Conservation (phyloP, 1,284 basidiomycete genomes). For the Sporisorium graminicola region DNA sequence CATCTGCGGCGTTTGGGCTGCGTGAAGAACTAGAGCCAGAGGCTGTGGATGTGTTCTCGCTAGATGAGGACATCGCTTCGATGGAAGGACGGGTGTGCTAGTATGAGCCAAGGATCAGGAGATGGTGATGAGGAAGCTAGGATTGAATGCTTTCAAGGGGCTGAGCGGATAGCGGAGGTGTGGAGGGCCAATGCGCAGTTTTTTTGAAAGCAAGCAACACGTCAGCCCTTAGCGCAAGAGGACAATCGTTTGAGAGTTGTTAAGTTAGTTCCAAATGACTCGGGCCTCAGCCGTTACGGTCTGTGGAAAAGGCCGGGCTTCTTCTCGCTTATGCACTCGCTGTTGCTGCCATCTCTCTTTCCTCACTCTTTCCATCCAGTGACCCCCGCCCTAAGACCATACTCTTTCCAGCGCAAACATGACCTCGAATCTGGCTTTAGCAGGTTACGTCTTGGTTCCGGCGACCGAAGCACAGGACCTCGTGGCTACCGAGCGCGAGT, state of each 20-base stretch:
- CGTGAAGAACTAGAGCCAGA: constrained; percentile 2
- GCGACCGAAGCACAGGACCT: constrained; percentile 36
- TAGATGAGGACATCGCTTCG: constrained; percentile 5
- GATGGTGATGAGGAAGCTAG: background rate
- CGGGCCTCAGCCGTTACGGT: background rate
- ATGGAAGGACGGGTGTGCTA: background rate
- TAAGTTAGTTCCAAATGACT: background rate
- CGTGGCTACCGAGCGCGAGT: constrained; percentile 38
- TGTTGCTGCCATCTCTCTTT: background rate
- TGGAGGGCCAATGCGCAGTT: constrained; percentile 11
- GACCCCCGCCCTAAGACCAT: background rate
- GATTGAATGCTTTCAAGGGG: background rate
- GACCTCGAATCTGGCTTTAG: background rate
- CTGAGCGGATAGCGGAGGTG: constrained; percentile 6
- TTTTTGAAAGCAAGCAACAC: constrained; percentile 1
- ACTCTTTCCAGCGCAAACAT: background rate
- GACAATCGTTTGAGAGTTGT: constrained; percentile 3
- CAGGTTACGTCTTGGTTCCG: constrained; percentile 24
- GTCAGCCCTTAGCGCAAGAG: constrained; percentile 2
- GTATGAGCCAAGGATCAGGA: background rate
- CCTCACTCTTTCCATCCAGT: background rate
- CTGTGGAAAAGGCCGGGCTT: background rate
- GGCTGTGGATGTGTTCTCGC: background rate
- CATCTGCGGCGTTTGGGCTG: background rate
- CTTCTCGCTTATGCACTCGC: background rate